Base-by-base conservation (phyloP, 2,329 filamentous ascomycete species). In the Blastomyces emzantsi region DNA sequence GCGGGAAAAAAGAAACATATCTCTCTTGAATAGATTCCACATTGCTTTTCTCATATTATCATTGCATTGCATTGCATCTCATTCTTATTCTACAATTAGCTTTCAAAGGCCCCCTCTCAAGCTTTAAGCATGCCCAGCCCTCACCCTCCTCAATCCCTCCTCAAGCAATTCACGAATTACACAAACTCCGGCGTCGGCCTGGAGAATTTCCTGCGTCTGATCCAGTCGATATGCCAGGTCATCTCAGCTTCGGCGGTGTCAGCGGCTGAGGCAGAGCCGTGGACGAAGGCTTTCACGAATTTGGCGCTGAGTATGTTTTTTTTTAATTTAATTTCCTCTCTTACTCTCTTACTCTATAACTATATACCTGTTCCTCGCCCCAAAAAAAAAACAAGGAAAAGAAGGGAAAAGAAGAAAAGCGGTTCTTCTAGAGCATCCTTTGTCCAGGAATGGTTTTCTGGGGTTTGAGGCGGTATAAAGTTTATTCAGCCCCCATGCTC, bases 261-360 rank as follows among this genome's bases (percentile, higher is more conserved):
- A 28, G 67, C 70, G 1, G 63, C 64, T 58, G 71, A 74, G 19
- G 70, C 73, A 2, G 69, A 71, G 30, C 70, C 70, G 41, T 80
- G 76, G 71, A 68, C 70, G 1, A 73, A 70, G 2, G 73, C 76
- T 7, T 74, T 76, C 60, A 66, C 70, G 41, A 75, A 81, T 66
- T 72, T 81, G 61, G 77, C 76, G 33, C 65, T 81, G 62, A 74
- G 80, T 80, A 69, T 62, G 73, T 71, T 8, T 59, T 9, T 30
- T 30, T n/a, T n/a, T n/a, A n/a, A 61, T 47, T 19, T 25, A n/a
- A 17, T 43, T 61, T 55, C 55, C 28, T 60, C 22, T 7, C n/a
- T 25, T 13, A 9, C 13, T 60, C 25, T 61, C 1, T 11, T 47
- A 25, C 33, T 3, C 36, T 30, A 22, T 4, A 30, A 4, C 28